These are phyloP conservation scores for Candida khao-thaluensis DNA, from an alignment of 805 yeast species.

Conservation along the genomic window DNA sequence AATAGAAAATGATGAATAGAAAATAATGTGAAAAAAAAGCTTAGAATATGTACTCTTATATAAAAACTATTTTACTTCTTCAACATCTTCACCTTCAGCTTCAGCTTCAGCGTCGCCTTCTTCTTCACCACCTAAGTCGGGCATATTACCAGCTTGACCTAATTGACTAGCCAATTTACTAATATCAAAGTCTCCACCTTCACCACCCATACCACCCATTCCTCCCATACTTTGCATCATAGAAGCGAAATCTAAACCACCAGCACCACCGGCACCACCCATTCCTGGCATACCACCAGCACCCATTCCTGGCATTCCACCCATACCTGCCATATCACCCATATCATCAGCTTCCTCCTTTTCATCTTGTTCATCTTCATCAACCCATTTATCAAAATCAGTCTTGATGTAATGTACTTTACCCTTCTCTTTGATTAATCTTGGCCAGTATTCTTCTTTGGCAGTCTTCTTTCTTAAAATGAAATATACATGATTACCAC, in stretches of 20 bases:
- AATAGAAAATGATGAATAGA: not conserved
- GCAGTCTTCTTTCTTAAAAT: slow-evolving; percentile 67
- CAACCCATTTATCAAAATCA: slow-evolving; percentile 97
- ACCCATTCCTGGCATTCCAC: slow-evolving; percentile 30
- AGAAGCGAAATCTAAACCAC: slow-evolving; percentile 26
- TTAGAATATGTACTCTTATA: not conserved
- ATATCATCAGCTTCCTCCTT: slow-evolving; percentile 44
- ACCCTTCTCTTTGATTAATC: slow-evolving; percentile 83
- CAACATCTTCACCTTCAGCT: slow-evolving; percentile 15
- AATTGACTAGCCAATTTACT: slow-evolving; percentile 42
- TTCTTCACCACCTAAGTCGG: slow-evolving; percentile 26
- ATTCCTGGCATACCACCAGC: slow-evolving; percentile 35
- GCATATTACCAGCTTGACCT: slow-evolving; percentile 38
- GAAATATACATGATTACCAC: slow-evolving; percentile 62
- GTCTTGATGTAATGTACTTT: slow-evolving; percentile 82
- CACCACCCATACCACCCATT: slow-evolving; percentile 26
- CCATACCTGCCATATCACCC: slow-evolving; percentile 27
- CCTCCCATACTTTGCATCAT: slow-evolving; percentile 27
- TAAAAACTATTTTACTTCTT: slow-evolving; percentile 4
- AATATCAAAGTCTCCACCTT: slow-evolving; percentile 36
- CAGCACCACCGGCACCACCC: slow-evolving; percentile 29
- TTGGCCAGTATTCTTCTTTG: slow-evolving; percentile 88
- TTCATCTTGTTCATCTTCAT: slow-evolving; percentile 95
- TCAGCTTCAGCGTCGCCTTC: slow-evolving; percentile 23
- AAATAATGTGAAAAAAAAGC: not conserved